Evolutionary conservation across 2,329 filamentous ascomycete genomes (phyloP).

Genomic region (Diaporthe vaccinii): DNA sequence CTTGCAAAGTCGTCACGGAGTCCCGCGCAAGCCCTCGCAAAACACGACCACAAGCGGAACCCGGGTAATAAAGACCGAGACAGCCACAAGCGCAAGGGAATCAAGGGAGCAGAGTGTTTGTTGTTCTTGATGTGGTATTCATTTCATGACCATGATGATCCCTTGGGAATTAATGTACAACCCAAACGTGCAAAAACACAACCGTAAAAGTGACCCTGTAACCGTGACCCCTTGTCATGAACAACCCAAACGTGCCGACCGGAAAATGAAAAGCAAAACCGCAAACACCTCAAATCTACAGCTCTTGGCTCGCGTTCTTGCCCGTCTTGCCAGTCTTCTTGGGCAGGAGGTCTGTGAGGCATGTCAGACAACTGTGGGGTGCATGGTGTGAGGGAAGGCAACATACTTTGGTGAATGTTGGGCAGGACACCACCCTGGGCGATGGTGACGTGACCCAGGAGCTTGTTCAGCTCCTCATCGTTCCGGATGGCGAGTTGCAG

Average conservation of each 20-base stretch:
- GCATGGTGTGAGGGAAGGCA: constrained; percentile 21
- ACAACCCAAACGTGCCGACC: constrained; percentile 78
- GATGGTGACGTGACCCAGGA: constrained; percentile 95
- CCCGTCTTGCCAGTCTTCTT: constrained; percentile 98
- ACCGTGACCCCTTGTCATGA: constrained; percentile 86
- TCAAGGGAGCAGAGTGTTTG: background rate
- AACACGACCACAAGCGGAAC: background rate
- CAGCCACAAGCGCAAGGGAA: constrained; percentile 11
- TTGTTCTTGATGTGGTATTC: constrained; percentile 64
- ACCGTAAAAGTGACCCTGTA: constrained; percentile 76
- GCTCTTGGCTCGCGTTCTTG: constrained; percentile 94
- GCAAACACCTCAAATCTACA: constrained; percentile 71
- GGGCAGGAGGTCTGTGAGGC: constrained; percentile 86
- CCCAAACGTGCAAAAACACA: constrained; percentile 72
- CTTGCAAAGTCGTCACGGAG: background rate
- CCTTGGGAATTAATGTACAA: constrained; percentile 82
- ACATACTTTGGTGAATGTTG: constrained; percentile 97
- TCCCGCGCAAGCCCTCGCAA: background rate
- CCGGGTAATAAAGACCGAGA: background rate
- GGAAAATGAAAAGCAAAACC: constrained; percentile 71
- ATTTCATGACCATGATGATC: constrained; percentile 71
- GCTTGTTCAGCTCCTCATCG: constrained; percentile 99
- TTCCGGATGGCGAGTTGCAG: constrained; percentile 99
- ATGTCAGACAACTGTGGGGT: constrained; percentile 43
- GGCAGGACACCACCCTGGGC: constrained; percentile 97